Evolutionary conservation across 2,329 filamentous ascomycete species (phyloP).

Genomic region (Biscogniauxia sp.): DNA sequence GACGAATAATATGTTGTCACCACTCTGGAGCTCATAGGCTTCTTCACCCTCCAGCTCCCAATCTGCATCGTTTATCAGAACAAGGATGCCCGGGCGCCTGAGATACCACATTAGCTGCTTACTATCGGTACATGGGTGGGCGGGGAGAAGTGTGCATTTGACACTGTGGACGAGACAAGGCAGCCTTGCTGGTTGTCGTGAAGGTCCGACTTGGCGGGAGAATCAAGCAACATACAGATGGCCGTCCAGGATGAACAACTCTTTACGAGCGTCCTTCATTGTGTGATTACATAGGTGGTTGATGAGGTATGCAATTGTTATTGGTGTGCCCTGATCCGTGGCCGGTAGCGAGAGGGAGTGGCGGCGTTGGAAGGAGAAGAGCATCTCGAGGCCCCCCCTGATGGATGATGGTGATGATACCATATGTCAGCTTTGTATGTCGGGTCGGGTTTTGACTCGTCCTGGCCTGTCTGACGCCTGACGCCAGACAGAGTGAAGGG

Average conservation of each 20-base stretch:
- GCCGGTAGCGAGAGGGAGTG: conserved; percentile 69
- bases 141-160: conserved; percentile 8
- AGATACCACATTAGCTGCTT: conserved; percentile 23
- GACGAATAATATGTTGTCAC: conserved; percentile 92
- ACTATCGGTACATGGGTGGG: conserved; percentile 16
- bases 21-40: conserved; percentile 75
- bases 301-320: conserved; percentile 75
- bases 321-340: conserved; percentile 53
- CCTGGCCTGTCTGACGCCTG: neutral
- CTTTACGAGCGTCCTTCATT: conserved; percentile 82
- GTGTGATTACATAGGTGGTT: conserved; percentile 73
- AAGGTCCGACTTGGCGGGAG: conserved; percentile 7
- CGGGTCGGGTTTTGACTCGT: conserved; percentile 6
- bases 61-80: conserved; percentile 95
- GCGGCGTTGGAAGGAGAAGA: conserved; percentile 80
- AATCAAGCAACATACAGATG: conserved; percentile 69
- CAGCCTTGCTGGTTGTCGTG: conserved; percentile 1
- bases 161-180: neutral
- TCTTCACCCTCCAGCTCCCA: conserved; percentile 98
- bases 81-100: conserved; percentile 91
- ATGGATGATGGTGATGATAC: conserved; percentile 41
- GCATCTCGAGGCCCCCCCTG: conserved; percentile 89
- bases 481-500: too few species aligned
- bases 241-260: conserved; percentile 84
- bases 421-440: conserved; percentile 16